Evolutionary conservation across 2,329 filamentous ascomycete species (phyloP).

Genomic region (Pseudocercospora cruenta): DNA sequence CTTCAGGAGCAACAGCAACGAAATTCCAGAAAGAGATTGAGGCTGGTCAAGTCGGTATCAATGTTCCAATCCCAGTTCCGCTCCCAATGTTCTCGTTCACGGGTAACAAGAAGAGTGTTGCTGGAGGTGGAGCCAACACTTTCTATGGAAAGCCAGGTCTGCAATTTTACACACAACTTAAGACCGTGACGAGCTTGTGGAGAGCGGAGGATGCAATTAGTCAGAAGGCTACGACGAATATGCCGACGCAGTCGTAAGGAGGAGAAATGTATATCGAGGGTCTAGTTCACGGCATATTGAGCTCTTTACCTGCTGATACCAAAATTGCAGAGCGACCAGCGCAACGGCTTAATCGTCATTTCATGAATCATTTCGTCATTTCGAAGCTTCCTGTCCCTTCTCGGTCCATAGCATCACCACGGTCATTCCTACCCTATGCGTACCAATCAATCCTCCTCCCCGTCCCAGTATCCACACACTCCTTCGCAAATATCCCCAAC

Average conservation of each 20-base stretch:
- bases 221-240: slow-evolving; percentile 82
- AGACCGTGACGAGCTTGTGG: slow-evolving; percentile 97
- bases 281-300: neutral
- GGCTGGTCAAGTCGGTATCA: slow-evolving; percentile 84
- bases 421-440: neutral
- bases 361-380: neutral
- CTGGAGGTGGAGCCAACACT: slow-evolving; percentile 86
- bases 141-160: slow-evolving; percentile 95
- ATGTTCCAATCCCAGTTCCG: slow-evolving; percentile 73
- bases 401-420: too few relatives aligned
- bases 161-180: slow-evolving; percentile 94
- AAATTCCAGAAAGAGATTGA: slow-evolving; percentile 80
- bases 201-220: slow-evolving; percentile 80
- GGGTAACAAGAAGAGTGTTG: slow-evolving; percentile 81
- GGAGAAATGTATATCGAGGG: neutral
- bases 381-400: too few relatives aligned
- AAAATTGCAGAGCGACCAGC: neutral
- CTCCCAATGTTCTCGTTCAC: slow-evolving; percentile 50
- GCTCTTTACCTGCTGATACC: neutral
- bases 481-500: neutral
- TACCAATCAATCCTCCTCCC: slow-evolving; percentile 1
- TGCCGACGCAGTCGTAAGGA: slow-evolving; percentile 68
- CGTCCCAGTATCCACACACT: neutral
- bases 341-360: neutral
- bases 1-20: slow-evolving; percentile 74